Percentiles rank a stretch among this genome's conserved stretches.
phyloP scores from a whole-genome alignment of 2,329 filamentous ascomycete species.

The Mycogone perniciosa region DNA sequence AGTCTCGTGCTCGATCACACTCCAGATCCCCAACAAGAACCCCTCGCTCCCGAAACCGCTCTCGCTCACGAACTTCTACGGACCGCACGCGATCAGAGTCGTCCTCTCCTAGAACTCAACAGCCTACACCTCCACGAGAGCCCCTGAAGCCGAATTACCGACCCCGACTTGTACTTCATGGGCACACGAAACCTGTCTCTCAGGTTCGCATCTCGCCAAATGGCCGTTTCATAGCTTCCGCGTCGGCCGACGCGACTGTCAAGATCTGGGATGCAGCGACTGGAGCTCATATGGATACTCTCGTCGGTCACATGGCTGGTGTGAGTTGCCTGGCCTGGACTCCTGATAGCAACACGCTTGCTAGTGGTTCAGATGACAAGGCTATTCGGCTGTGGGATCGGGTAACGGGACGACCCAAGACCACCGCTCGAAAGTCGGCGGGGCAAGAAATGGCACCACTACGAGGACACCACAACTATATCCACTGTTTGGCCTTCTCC shows the following conservation, averaged over 20 bases:
- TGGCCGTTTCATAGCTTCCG: conserved; percentile 81
- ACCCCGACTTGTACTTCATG: conserved; percentile 63
- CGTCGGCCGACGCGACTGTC: conserved; percentile 81
- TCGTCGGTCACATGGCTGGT: conserved; percentile 89
- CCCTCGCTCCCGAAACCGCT: conserved; percentile 24
- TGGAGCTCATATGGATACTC: conserved; percentile 74
- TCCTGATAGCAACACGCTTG: conserved; percentile 79
- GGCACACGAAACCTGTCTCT: conserved; percentile 73
- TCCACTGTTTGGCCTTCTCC: conserved; percentile 91
- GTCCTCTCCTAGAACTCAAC: conserved; percentile 20
- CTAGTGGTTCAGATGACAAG: conserved; percentile 93
- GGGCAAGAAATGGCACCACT: conserved; percentile 50
- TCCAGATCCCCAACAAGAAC: conserved; percentile 23
- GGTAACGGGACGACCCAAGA: conserved; percentile 51
- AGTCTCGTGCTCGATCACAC: conserved; percentile 27
- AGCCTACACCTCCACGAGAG: conserved; percentile 37
- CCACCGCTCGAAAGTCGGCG: conserved; percentile 34
- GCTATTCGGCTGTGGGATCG: conserved; percentile 88
- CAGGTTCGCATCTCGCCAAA: conserved; percentile 88
- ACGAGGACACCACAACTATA: conserved; percentile 89
- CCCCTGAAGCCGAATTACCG: conserved; percentile 60
- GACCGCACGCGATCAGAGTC: conserved; percentile 26
- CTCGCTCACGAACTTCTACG: conserved; percentile 24
- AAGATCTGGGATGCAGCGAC: conserved; percentile 83
- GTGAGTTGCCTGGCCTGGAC: conserved; percentile 93